Evolutionary conservation across 2,329 filamentous ascomycete genomes (phyloP).

Genomic region (Nemania sp.): DNA sequence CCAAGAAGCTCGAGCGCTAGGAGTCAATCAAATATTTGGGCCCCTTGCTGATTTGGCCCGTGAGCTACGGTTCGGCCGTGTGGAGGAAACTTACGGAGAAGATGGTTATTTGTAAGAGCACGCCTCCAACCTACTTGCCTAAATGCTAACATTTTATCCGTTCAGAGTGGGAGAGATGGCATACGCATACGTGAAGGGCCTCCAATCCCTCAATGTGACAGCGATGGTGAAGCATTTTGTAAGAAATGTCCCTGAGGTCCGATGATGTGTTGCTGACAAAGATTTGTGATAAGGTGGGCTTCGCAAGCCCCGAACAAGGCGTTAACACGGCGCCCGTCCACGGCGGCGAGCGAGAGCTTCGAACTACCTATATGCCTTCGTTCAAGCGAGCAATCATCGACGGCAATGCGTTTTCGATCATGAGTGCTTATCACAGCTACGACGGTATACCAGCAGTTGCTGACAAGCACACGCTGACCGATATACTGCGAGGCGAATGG

Average conservation of each 20-base stretch:
- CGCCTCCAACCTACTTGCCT: not conserved
- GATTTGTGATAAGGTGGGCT: slow-evolving; percentile 53
- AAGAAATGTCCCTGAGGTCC: slow-evolving; percentile 26
- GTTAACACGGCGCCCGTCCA: slow-evolving; percentile 66
- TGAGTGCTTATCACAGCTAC: slow-evolving; percentile 76
- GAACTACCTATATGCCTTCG: slow-evolving; percentile 59
- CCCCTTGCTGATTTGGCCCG: slow-evolving; percentile 72
- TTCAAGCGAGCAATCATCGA: slow-evolving; percentile 75
- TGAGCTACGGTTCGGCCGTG: slow-evolving; percentile 71
- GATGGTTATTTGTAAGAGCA: slow-evolving; percentile 60
- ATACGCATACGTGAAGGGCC: slow-evolving; percentile 58
- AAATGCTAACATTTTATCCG: slow-evolving; percentile 10
- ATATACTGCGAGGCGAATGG: slow-evolving; percentile 73
- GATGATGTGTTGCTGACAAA: slow-evolving; percentile 10
- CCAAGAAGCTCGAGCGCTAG: slow-evolving; percentile 66
- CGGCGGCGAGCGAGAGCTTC: slow-evolving; percentile 56
- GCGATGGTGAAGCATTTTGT: slow-evolving; percentile 77
- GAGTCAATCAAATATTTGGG: slow-evolving; percentile 74
- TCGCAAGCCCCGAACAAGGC: slow-evolving; percentile 70
- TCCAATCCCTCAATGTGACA: slow-evolving; percentile 67
- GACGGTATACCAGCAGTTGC: slow-evolving; percentile 71
- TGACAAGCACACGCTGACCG: slow-evolving; percentile 66
- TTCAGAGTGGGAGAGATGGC: slow-evolving; percentile 63
- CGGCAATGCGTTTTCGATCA: slow-evolving; percentile 67
- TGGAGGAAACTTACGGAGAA: slow-evolving; percentile 75